Percentiles rank a stretch among this genome's conserved stretches.
These are phyloP conservation scores for Saccharomycopsis crataegensis DNA, from an alignment of 1,139 yeast species.

Conservation along the genomic window DNA sequence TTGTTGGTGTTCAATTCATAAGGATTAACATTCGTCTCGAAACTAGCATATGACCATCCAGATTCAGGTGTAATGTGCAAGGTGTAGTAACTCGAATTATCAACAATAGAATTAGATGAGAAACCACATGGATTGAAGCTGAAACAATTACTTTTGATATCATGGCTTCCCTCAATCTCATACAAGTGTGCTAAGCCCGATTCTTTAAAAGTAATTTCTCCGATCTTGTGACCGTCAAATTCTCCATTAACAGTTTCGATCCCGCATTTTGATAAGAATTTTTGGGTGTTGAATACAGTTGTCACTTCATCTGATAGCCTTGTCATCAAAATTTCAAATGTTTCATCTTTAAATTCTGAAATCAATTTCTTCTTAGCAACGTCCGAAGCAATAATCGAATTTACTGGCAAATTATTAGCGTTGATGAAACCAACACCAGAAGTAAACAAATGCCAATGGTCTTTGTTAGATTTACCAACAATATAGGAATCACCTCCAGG, in stretches of 20 bases:
- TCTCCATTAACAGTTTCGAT: neutral
- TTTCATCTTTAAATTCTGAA: slow-evolving; percentile 45
- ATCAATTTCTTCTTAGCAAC: neutral
- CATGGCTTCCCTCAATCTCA: slow-evolving; percentile 43
- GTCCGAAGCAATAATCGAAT: neutral
- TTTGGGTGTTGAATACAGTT: slow-evolving; percentile 40
- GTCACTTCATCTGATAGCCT: slow-evolving; percentile 59
- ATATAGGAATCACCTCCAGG: slow-evolving; percentile 59
- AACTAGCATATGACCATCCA: slow-evolving; percentile 94
- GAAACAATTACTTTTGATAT: slow-evolving; percentile 48
- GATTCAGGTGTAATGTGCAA: slow-evolving; percentile 90
- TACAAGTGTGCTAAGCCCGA: slow-evolving; percentile 59
- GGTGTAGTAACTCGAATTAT: slow-evolving; percentile 69
- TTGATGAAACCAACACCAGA: slow-evolving; percentile 9
- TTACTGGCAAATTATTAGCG: neutral
- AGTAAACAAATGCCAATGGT: slow-evolving; percentile 87
- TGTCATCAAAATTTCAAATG: slow-evolving; percentile 89
- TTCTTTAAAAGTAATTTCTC: slow-evolving; percentile 55
- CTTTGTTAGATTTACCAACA: slow-evolving; percentile 73
- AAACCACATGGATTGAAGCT: slow-evolving; percentile 96
- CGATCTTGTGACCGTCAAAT: slow-evolving; percentile 65
- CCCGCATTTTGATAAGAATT: neutral
- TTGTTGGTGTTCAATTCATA: slow-evolving; percentile 38
- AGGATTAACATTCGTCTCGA: slow-evolving; percentile 76
- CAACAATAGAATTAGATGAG: slow-evolving; percentile 74